Evolutionary conservation across 1,284 basidiomycete species (phyloP).

Genomic region (Melanopsichium pennsylvanicum): DNA sequence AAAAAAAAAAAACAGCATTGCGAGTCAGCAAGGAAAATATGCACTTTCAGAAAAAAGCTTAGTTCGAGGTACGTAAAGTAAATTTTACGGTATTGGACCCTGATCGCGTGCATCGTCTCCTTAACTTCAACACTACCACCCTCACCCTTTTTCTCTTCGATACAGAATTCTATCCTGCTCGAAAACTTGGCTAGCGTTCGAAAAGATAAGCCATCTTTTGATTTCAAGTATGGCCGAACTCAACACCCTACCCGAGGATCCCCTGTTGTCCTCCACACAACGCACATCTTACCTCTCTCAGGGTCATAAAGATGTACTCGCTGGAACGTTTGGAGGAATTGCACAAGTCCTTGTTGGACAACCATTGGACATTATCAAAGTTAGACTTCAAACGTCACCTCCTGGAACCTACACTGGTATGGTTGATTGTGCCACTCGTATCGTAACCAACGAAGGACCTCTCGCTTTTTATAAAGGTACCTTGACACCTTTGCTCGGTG

Average conservation of each 20-base stretch:
- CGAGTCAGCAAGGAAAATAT: background rate
- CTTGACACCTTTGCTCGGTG: slow-evolving; percentile 87
- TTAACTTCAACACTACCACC: background rate
- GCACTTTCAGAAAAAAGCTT: no score
- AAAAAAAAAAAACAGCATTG: background rate
- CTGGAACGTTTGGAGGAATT: slow-evolving; percentile 77
- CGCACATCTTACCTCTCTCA: slow-evolving; percentile 26
- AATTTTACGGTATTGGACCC: no score
- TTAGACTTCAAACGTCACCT: slow-evolving; percentile 92
- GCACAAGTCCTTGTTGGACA: slow-evolving; percentile 92
- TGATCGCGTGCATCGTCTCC: background rate
- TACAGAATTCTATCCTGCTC: no score
- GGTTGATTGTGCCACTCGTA: slow-evolving; percentile 84
- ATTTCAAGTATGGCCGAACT: slow-evolving; percentile 38
- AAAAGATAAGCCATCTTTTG: no score
- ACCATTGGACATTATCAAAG: slow-evolving; percentile 95
- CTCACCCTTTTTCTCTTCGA: background rate
- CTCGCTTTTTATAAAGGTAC: slow-evolving; percentile 98
- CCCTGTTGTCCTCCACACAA: no score
- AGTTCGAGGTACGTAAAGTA: no score
- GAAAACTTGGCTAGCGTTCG: no score
- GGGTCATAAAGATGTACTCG: slow-evolving; percentile 48
- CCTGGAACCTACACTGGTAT: slow-evolving; percentile 86
- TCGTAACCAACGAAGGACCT: slow-evolving; percentile 89
- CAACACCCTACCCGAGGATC: slow-evolving; percentile 26